These are phyloP conservation scores for Trametes versicolor DNA, from an alignment of 1,284 basidiomycete species.

Conservation along the genomic window DNA sequence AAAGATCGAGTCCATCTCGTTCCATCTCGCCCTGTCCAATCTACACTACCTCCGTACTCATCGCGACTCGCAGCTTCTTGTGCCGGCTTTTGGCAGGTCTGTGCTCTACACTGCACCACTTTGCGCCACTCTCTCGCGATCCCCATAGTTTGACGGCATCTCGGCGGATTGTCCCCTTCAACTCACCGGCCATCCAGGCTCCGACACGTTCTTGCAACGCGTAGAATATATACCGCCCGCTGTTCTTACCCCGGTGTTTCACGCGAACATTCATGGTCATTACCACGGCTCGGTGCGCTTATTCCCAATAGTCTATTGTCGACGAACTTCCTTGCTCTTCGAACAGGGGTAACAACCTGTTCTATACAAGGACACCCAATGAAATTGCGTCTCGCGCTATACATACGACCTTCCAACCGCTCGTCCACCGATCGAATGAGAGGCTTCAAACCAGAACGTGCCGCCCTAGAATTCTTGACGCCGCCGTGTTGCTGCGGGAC, in stretches of 20 bases:
- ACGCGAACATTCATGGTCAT: neutral
- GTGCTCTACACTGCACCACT: neutral
- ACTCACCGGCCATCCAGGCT: too few species aligned
- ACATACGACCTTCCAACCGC: neutral
- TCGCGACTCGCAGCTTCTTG: neutral
- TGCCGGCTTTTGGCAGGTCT: neutral
- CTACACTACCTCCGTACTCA: neutral
- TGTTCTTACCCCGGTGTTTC: too few species aligned
- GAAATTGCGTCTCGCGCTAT: neutral
- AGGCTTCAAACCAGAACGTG: too few species aligned
- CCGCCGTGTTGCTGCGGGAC: too few species aligned
- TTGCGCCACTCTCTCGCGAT: neutral
- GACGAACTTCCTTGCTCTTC: neutral
- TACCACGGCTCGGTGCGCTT: neutral
- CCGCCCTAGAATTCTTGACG: too few species aligned
- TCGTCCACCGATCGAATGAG: neutral
- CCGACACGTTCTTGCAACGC: neutral
- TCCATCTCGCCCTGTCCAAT: neutral
- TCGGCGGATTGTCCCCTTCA: neutral
- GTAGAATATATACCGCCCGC: neutral
- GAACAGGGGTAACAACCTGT: neutral
- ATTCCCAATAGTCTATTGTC: neutral
- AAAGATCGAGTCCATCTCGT: neutral
- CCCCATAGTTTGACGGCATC: conserved; percentile 1
- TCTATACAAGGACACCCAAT: neutral